These are phyloP conservation scores for Xylaria telfairii DNA, from an alignment of 495 filamentous ascomycete species.

Conservation along the genomic window DNA sequence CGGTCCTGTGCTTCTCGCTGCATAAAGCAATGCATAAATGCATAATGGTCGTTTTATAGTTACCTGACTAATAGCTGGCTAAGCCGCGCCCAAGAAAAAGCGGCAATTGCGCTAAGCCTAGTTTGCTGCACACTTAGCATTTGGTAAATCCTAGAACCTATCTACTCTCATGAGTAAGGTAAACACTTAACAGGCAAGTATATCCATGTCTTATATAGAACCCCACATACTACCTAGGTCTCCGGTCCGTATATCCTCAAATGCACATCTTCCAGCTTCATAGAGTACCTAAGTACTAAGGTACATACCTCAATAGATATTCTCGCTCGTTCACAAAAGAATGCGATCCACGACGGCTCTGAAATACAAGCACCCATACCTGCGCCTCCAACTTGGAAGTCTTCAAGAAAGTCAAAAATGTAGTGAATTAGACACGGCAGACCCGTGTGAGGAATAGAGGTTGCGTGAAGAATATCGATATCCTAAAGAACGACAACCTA, in stretches of 20 bases:
- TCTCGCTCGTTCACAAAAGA: neutral
- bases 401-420: neutral
- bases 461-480: neutral
- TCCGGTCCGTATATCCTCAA: neutral
- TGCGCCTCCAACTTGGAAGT: neutral
- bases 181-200: neutral
- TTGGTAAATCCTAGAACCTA: too few relatives aligned
- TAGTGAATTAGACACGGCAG: neutral
- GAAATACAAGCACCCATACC: neutral
- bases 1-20: too few relatives aligned
- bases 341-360: neutral
- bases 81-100: neutral
- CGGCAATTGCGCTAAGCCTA: too few relatives aligned
- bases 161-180: neutral
- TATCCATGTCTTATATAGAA: neutral
- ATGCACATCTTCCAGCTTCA: neutral
- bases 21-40: slow-evolving; percentile 20
- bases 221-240: neutral
- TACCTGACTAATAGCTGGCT: slow-evolving; percentile 21
- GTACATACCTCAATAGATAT: too few relatives aligned
- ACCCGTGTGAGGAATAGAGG: neutral
- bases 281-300: too few relatives aligned
- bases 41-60: slow-evolving; percentile 12
- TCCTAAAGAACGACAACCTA: neutral
- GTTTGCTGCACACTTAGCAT: too few relatives aligned